Evolutionary conservation across 495 filamentous ascomycete genomes (phyloP), one percentile per base, ranked within the genome.

Genomic region (Xylaria palmicola): DNA sequence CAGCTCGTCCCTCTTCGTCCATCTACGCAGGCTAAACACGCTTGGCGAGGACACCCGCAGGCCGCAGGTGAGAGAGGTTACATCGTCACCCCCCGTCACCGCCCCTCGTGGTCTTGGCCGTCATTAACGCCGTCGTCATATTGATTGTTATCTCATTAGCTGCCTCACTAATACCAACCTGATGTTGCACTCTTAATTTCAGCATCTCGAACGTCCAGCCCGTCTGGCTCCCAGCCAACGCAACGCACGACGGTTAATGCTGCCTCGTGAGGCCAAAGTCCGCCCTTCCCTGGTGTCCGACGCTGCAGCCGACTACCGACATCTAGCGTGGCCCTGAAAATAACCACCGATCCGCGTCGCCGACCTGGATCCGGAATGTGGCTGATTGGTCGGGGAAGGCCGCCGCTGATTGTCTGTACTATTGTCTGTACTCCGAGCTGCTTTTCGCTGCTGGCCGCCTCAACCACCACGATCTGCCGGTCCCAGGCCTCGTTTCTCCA

Each of bases 361-460:
- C 34, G 13, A 49, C 36, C 30, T 49, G 29, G n/a, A 39, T 60
- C 66, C 63, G 66, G 65, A 51, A 71, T 71, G 66, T 50, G 64
- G 64, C 64, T 69, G 69, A n/a, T 45, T 61, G 61, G 66, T 63
- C 45, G 69, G 56, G 59, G 56, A 44, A 60, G 64, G 54, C 60
- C 64, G 59, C 66, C 60, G 67, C 55, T 54, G 61, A 68, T 68
- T 51, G 60, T 70, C 56, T 65, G 59, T 69, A 51, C 59, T 62
- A 68, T 68, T 51, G 60, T 70, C 56, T 65, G 59, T 69, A 51
- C 59, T 62, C 60, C 62, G 52, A 67, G 54, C 54, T 71, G 40
- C 55, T 61, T 59, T 52, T 56, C 65, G 59, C 37, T 69, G 57
- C 65, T 34, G 39, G 63, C 64, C 65, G 55, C 63, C 55, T 59